Conservation (phyloP, 371 early-diverging fungal species). For the Apophysomyces ossiformis region DNA sequence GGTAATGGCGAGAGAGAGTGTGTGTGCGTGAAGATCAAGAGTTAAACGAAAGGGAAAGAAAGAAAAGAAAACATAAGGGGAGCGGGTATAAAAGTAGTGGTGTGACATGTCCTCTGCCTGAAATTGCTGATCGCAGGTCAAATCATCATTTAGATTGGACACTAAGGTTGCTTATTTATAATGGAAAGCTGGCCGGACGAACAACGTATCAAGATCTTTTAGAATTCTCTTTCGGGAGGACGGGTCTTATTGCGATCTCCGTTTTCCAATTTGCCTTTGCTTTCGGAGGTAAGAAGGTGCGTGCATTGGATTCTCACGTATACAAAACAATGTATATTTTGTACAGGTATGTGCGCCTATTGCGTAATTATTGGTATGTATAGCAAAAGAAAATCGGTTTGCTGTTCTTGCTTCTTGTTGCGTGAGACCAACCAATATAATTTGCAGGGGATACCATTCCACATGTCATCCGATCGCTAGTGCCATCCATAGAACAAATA, state of each 20-base stretch:
- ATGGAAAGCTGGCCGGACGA: slow-evolving; percentile 73
- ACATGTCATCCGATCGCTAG: slow-evolving; percentile 68
- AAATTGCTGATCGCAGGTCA: background rate
- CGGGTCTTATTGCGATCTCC: slow-evolving; percentile 72
- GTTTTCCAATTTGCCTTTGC: slow-evolving; percentile 84
- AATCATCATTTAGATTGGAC: slow-evolving; percentile 68
- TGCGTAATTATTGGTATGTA: slow-evolving; percentile 75
- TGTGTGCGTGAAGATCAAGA: background rate
- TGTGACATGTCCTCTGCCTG: background rate
- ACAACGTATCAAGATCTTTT: slow-evolving; percentile 79
- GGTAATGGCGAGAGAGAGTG: background rate
- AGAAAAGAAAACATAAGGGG: background rate
- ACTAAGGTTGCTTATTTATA: slow-evolving; percentile 68
- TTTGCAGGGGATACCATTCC: slow-evolving; percentile 76
- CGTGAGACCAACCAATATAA: slow-evolving; percentile 4
- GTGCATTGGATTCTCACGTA: background rate
- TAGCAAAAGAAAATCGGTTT: background rate
- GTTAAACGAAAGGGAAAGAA: background rate
- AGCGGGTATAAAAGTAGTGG: background rate
- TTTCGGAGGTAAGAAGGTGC: slow-evolving; percentile 67
- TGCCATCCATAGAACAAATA: slow-evolving; percentile 59
- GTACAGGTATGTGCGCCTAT: slow-evolving; percentile 75
- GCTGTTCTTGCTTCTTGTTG: slow-evolving; percentile 1
- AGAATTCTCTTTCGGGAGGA: slow-evolving; percentile 74
- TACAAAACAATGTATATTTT: slow-evolving; percentile 7